A percentile compares a stretch with the other conserved stretches of the same genome.
Conservation (phyloP, 2,329 filamentous ascomycete genomes). For the Phyllosticta paracitricarpa region DNA sequence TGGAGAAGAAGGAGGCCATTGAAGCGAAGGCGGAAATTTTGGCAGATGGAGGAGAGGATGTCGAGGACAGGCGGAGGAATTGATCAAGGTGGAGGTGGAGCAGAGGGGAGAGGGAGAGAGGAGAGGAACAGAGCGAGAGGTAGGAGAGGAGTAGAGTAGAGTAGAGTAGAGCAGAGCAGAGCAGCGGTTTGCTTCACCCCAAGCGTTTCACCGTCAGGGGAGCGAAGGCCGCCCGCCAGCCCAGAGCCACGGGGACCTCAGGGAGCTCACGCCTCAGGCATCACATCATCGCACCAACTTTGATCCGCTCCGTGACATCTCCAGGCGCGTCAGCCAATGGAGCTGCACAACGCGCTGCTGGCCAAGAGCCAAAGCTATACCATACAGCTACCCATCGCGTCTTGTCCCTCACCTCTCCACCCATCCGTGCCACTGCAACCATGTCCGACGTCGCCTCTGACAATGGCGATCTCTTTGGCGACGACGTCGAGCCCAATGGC, state of each 20-base stretch:
- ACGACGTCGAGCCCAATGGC: slow-evolving; percentile 23
- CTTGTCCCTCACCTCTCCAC: not conserved
- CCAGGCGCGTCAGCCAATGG: not conserved
- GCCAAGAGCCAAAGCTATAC: not conserved
- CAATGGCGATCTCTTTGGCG: slow-evolving; percentile 20
- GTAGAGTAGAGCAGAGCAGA: not conserved
- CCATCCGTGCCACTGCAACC: slow-evolving; percentile 9
- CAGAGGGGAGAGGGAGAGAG: not conserved
- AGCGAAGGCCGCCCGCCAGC: not conserved
- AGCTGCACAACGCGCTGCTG: not conserved
- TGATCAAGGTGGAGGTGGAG: not conserved
- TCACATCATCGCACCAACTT: too few relatives aligned
- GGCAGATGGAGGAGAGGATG: not conserved
- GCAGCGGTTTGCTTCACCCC: not conserved
- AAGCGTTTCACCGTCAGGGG: not conserved
- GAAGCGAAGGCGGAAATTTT: not conserved
- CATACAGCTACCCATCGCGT: not conserved
- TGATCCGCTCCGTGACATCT: not conserved
- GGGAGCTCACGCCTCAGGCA: not conserved
- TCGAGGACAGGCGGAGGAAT: not conserved
- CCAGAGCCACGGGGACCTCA: not conserved
- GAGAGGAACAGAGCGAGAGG: not conserved
- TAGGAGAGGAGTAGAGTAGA: not conserved
- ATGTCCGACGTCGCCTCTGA: slow-evolving; percentile 26
- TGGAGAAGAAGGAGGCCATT: slow-evolving; percentile 34